Base-by-base conservation (phyloP, 2,329 filamentous ascomycete species). In the Talaromyces sp. region DNA sequence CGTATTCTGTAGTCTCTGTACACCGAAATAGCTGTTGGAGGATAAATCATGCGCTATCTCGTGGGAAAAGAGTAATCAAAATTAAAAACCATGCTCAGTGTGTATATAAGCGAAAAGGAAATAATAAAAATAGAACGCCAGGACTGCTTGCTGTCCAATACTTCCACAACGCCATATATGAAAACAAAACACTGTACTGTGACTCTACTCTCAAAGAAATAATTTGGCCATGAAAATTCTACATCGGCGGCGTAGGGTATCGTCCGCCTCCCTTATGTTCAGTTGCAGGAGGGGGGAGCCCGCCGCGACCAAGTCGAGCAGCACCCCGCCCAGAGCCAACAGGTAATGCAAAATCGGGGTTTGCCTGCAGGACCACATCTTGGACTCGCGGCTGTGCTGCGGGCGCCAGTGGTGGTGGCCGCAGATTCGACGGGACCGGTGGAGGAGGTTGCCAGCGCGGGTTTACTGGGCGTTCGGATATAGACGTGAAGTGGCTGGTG, bases 401-500 rank as follows among this genome's bases (percentile, higher is more conserved):
- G 78, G 76, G 24, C 80, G 79, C 57, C 76, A 21, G 43, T 46
- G 43, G 43, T 9, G 43, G 3, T 24, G 41, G 17, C 21, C 26
- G 24, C 7, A 52, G 4, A 13, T 52, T 52, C 24, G 49, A 52
- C 26, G 74, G 43, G 78, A 77, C 41, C 77, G 76, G 77, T 59
- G 77, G 70, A 69, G 78, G 65, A 74, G 80, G 66, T 68, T 78
- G 85, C 93, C 93, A 97, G 62, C 88, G 87, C 7, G 93, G 93
- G 73, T 97, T 97, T 58, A 97, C 80, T 1, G 90, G 89, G 35
- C 93, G 85, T 75, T 97, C 92, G 0, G 89, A 93, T 52, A 98
- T 89, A 11, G 90, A 95, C 1, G 93, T 97, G 75, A 96, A 97
- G 67, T 89, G 90, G 52, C 88, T 93, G 26, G 86, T 84, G 70